Percentiles rank a stretch among this genome's conserved stretches.
Conservation (phyloP, 2,329 filamentous ascomycete genomes). For the Xylaria arbuscula region DNA sequence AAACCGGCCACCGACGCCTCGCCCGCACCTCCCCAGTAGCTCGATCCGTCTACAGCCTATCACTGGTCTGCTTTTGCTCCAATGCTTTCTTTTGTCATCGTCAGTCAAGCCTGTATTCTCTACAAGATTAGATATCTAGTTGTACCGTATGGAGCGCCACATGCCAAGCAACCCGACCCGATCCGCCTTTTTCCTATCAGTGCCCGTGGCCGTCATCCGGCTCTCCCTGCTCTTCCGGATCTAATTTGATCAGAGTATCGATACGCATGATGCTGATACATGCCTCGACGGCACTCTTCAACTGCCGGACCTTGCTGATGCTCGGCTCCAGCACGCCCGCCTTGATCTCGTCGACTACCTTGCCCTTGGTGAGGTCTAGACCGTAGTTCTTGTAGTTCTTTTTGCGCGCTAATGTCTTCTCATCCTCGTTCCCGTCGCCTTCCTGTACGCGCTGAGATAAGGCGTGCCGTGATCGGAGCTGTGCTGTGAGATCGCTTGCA, state of each 20-base stretch:
- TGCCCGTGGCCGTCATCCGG: constrained; percentile 89
- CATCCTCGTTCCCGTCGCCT: constrained; percentile 83
- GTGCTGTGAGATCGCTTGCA: constrained; percentile 91
- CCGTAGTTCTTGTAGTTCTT: constrained; percentile 99
- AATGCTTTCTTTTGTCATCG: constrained; percentile 20
- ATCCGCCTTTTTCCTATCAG: constrained; percentile 56
- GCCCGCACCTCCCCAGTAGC: constrained; percentile 11
- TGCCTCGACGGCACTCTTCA: constrained; percentile 98
- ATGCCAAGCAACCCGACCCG: constrained; percentile 34
- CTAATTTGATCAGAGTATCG: constrained; percentile 97
- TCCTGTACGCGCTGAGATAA: constrained; percentile 92
- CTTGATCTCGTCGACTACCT: constrained; percentile 93
- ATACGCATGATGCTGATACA: constrained; percentile 99
- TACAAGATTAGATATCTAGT: constrained; percentile 36
- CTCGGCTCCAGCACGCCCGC: constrained; percentile 94
- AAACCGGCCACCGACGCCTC: constrained; percentile 36
- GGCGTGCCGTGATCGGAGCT: constrained; percentile 93
- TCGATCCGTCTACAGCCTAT: constrained; percentile 26
- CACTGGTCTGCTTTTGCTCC: constrained; percentile 12
- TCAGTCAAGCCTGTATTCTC: constrained; percentile 25
- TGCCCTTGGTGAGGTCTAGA: constrained; percentile 87
- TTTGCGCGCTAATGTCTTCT: constrained; percentile 89
- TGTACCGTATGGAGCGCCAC: constrained; percentile 36
- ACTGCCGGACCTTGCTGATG: constrained; percentile 97
- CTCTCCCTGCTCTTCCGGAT: constrained; percentile 82